Evolutionary conservation across 129 eudicot genomes (phyloP).

Genomic region (Scalesia atractyloides): DNA sequence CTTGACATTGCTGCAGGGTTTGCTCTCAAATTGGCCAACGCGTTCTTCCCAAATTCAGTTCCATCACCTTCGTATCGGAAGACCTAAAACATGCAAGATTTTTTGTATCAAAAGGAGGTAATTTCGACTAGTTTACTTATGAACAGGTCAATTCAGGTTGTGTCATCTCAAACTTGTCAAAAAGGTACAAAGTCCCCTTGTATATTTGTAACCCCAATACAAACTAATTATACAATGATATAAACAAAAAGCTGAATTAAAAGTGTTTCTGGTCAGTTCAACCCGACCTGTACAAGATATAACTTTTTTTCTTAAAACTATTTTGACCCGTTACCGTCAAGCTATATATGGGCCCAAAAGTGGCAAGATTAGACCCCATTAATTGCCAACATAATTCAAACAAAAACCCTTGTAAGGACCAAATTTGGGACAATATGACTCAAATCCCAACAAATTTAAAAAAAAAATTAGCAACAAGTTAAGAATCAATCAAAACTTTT

Average conservation of each 20-base stretch:
- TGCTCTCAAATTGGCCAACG: conserved; percentile 36
- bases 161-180: background rate
- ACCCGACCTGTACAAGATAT: background rate
- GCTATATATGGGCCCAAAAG: too few species aligned
- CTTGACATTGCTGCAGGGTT: conserved; percentile 46
- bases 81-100: background rate
- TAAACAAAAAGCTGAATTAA: background rate
- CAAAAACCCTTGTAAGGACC: too few species aligned
- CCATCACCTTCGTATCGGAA: conserved; percentile 33
- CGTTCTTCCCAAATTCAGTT: conserved; percentile 30
- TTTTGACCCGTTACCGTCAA: background rate
- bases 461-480: too few species aligned
- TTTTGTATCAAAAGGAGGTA: background rate
- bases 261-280: background rate
- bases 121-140: background rate
- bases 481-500: background rate
- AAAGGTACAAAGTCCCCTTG: background rate
- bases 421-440: background rate
- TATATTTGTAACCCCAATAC: background rate
- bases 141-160: background rate
- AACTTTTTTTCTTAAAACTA: background rate
- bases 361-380: too few species aligned
- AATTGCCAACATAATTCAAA: too few species aligned
- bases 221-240: background rate
- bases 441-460: too few species aligned